phyloP scores from a whole-genome alignment of 129 eudicot species.

The Escallonia herrerae region DNA sequence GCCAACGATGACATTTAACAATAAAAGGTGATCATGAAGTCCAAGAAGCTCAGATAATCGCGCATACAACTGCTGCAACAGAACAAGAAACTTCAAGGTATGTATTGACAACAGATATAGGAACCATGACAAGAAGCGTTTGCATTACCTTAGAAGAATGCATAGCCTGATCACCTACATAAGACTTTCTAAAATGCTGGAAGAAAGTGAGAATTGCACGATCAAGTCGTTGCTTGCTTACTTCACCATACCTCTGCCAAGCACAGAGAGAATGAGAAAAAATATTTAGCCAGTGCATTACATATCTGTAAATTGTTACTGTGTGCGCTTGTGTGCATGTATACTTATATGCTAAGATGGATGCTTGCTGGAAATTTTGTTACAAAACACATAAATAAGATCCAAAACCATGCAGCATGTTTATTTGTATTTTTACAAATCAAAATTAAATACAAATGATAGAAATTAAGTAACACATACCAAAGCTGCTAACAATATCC shows the following conservation, averaged over 20 bases:
- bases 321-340: too few relatives aligned
- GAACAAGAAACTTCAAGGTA: conserved; percentile 18
- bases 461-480: too few relatives aligned
- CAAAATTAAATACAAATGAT: too few relatives aligned
- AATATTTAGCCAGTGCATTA: background rate
- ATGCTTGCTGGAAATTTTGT: too few relatives aligned
- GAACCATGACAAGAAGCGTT: background rate
- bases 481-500: too few relatives aligned
- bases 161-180: conserved; percentile 97
- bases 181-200: conserved; percentile 85
- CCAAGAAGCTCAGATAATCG: conserved; percentile 94
- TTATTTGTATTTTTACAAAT: too few relatives aligned
- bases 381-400: too few relatives aligned
- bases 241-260: conserved; percentile 74
- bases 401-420: too few relatives aligned
- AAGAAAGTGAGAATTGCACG: conserved; percentile 87
- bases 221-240: conserved; percentile 94
- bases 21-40: conserved; percentile 80
- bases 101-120: conserved; percentile 5
- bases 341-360: too few relatives aligned
- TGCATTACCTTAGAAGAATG: conserved; percentile 82
- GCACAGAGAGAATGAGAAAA: background rate
- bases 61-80: conserved; percentile 91
- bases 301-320: background rate
- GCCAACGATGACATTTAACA: conserved; percentile 70